phyloP scores from a whole-genome alignment of 1,284 basidiomycete species.

The Kwoniella shivajii region DNA sequence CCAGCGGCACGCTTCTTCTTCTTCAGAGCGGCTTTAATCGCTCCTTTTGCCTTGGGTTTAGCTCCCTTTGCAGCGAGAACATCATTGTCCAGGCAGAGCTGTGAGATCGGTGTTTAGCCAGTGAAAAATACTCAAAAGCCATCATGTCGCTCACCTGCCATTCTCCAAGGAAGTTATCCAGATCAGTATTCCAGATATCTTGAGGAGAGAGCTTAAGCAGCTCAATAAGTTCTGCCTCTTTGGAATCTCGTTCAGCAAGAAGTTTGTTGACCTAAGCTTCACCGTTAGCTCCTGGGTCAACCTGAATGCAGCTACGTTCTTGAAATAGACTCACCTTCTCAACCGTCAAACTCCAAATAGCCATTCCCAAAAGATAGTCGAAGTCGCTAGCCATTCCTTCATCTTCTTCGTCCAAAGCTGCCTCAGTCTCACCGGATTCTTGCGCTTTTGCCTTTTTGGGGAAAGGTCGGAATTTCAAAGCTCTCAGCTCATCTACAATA shows the following conservation, averaged over 20 bases:
- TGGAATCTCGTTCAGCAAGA: constrained; percentile 74
- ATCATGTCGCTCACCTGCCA: constrained; percentile 69
- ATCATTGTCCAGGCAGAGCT: constrained; percentile 66
- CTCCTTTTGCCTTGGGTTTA: constrained; percentile 66
- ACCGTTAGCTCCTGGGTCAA: constrained; percentile 7
- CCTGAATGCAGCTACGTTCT: not conserved
- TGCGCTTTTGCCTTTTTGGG: constrained; percentile 69
- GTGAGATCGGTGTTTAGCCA: not conserved
- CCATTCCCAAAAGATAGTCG: constrained; percentile 94
- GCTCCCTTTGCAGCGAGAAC: constrained; percentile 62
- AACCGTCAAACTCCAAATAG: constrained; percentile 90
- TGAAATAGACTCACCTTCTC: constrained; percentile 69
- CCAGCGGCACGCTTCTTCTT: constrained; percentile 58
- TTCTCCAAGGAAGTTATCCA: constrained; percentile 77
- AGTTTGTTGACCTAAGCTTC: constrained; percentile 76
- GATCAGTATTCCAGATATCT: constrained; percentile 87
- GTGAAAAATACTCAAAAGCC: not conserved
- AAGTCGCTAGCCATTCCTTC: constrained; percentile 68
- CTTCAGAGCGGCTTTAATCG: constrained; percentile 65
- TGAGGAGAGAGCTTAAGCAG: constrained; percentile 79
- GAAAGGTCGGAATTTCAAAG: constrained; percentile 84
- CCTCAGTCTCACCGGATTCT: constrained; percentile 70
- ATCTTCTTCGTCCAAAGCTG: constrained; percentile 64
- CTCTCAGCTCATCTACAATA: constrained; percentile 81
- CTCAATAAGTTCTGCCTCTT: constrained; percentile 78